Evolutionary conservation across 768 basidiomycete genomes (phyloP), one percentile per base, ranked within the genome.

Genomic region (Russula griseocarnosa): DNA sequence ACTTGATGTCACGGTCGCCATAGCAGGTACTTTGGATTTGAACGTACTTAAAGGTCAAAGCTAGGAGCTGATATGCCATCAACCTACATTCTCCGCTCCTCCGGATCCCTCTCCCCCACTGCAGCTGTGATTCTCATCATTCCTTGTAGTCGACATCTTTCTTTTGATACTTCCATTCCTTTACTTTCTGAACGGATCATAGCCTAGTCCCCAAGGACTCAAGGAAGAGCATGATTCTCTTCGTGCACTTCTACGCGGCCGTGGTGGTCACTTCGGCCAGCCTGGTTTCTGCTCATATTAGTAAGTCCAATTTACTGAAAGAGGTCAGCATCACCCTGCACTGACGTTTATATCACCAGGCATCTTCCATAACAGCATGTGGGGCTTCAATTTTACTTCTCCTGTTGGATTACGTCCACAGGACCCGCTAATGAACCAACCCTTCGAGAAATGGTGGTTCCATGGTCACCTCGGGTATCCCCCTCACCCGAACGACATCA

Each of bases 401-500:
- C n/a, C n/a, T n/a, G n/a, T n/a, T 13, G 71, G 70, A 5, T 73
- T 75, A 64, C 72, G 78, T 18, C 77, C 78, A n/a, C 73, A 74
- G 26, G 70, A 71, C 11, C 79, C 79, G 7, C 65, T 80, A 4
- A 68, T 69, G 42, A 46, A 72, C 58, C 60, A 67, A 26, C 42
- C 71, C 6, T 78, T 78, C 63, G 6, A 36, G 6, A 1, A 50
- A 1, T 77, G 77, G 78, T 79, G 77, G 77, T 74, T 77, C 58
- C 78, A 78, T 62, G 68, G 69, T 26, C 71, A 76, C 58, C 63
- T 76, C 10, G 64, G 53, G 38, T 63, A 71, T 42, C 77, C 77
- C 4, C 76, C 77, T 2, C 63, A 73, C 57, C 56, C 68, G 7
- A 66, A 65, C 6, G 73, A 76, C 55, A 61, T 76, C 67, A 61